Base-by-base conservation (phyloP, 371 early-diverging fungal genomes). In the Phascolomyces articulosus region DNA sequence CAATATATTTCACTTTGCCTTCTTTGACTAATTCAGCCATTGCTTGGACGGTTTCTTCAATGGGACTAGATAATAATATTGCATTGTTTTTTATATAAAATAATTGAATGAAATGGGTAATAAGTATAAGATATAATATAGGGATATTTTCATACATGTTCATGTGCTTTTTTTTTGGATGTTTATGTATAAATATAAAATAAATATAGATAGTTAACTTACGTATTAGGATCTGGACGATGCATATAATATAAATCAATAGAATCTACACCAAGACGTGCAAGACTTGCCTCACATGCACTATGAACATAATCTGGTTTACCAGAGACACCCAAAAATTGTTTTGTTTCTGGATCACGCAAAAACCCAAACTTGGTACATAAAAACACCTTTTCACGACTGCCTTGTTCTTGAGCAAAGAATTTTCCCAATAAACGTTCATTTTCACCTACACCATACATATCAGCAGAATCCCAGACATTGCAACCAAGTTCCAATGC, bases 211-310 rank as follows among this genome's bases (percentile, higher is more conserved):
- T n/a, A n/a, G n/a, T n/a, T n/a, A 34, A 47, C 62, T 57, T 58
- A 62, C 58, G 74, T 71, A 10, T 77, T 62, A 3, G 75, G 73
- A 60, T 85, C 86, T 28, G 83, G 77, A 34, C 85, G 77, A 73
- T 88, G 88, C 66, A 80, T 81, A 40, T 87, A 86, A 57, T 87
- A 88, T 29, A 87, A 69, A 62, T 88, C 88, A 56, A 87, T 85
- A 47, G 47, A 60, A 54, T 85, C 79, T 2, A 82, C 65, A 23
- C 79, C 79, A 2, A 85, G 71, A 16, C 85, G 60, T 56, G 79
- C 64, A 1, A 84, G 68, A 40, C 78, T 78, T 1, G 64, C 74
- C 9, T 85, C 74, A 53, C 80, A 82, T 3, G 73, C 60, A 55
- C 73, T 53, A 26, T 66, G 74, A 16, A 87, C 82, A 60, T 87